phyloP scores from a whole-genome alignment of 192 early-diverging fungal species.

The Gigaspora rosea region DNA sequence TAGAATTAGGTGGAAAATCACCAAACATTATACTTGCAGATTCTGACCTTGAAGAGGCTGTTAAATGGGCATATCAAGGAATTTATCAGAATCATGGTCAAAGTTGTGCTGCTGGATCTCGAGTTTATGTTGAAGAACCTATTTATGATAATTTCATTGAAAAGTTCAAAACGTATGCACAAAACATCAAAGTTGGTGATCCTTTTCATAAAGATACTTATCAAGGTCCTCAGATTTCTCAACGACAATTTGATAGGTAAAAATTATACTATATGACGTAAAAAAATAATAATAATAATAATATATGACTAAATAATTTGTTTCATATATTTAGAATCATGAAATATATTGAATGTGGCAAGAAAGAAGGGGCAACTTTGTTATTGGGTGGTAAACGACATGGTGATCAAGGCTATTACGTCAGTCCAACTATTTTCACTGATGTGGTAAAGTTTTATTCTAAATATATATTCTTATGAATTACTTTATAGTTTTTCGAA shows the following conservation, averaged over 20 bases:
- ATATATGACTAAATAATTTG: neutral
- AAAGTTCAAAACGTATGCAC: conserved; percentile 54
- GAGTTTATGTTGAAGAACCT: conserved; percentile 73
- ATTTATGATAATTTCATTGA: conserved; percentile 73
- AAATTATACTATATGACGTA: too few relatives aligned
- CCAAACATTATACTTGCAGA: conserved; percentile 81
- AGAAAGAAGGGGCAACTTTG: conserved; percentile 59
- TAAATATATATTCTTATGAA: neutral
- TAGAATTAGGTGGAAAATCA: conserved; percentile 92
- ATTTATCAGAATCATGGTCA: conserved; percentile 86
- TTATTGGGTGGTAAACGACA: conserved; percentile 58
- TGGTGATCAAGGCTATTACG: conserved; percentile 73
- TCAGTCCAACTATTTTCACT: conserved; percentile 78
- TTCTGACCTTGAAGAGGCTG: conserved; percentile 72
- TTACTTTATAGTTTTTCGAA: too few relatives aligned
- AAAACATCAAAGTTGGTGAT: conserved; percentile 67
- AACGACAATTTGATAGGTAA: conserved; percentile 58
- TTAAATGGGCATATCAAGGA: conserved; percentile 64
- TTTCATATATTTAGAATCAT: conserved; percentile 41
- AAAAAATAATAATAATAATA: too few relatives aligned
- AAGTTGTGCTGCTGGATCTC: conserved; percentile 74
- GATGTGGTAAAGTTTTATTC: conserved; percentile 41
- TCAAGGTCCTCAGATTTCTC: conserved; percentile 74
- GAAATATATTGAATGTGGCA: conserved; percentile 62
- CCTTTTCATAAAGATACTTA: conserved; percentile 61